These are phyloP conservation scores for Aschersonia sp. DNA, from an alignment of 2,329 filamentous ascomycete genomes.

Conservation along the genomic window DNA sequence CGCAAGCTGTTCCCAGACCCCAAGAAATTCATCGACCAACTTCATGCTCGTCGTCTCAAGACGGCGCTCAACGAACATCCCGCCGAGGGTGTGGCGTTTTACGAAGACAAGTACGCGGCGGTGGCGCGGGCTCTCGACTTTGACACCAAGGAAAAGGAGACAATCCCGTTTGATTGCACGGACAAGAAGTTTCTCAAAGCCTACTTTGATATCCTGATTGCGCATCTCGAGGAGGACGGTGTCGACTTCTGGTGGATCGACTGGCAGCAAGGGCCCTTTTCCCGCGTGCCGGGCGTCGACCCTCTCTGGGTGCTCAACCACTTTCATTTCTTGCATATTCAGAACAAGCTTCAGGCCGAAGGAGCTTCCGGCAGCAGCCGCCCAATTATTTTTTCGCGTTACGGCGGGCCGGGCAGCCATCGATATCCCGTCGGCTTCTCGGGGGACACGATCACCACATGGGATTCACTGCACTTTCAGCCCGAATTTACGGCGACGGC, in stretches of 20 bases:
- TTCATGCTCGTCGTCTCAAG: conserved; percentile 37
- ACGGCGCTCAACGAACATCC: conserved; percentile 48
- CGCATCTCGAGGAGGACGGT: conserved; percentile 37
- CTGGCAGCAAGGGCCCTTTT: conserved; percentile 48
- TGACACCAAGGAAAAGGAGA: conserved; percentile 31
- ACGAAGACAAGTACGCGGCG: conserved; percentile 40
- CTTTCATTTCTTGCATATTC: conserved; percentile 43
- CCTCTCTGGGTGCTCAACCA: conserved; percentile 53
- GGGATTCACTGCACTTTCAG: conserved; percentile 47
- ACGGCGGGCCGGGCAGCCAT: conserved; percentile 47
- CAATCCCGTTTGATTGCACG: conserved; percentile 42
- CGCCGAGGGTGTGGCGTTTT: conserved; percentile 38
- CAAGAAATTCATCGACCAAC: conserved; percentile 28
- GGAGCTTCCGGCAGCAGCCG: conserved; percentile 7
- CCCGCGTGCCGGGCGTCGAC: conserved; percentile 41
- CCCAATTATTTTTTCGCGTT: conserved; percentile 44
- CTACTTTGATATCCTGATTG: conserved; percentile 42
- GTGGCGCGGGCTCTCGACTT: conserved; percentile 36
- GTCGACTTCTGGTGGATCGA: conserved; percentile 55
- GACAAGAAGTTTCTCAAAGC: conserved; percentile 39
- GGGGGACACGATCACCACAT: conserved; percentile 43
- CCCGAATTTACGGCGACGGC: conserved; percentile 53
- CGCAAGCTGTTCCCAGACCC: conserved; percentile 38
- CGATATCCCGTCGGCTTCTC: conserved; percentile 52
- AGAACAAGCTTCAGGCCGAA: too few relatives aligned